Percentiles rank a stretch among this genome's conserved stretches.
Conservation (phyloP, 2,329 filamentous ascomycete genomes). For the Sclerotinia nivalis region DNA sequence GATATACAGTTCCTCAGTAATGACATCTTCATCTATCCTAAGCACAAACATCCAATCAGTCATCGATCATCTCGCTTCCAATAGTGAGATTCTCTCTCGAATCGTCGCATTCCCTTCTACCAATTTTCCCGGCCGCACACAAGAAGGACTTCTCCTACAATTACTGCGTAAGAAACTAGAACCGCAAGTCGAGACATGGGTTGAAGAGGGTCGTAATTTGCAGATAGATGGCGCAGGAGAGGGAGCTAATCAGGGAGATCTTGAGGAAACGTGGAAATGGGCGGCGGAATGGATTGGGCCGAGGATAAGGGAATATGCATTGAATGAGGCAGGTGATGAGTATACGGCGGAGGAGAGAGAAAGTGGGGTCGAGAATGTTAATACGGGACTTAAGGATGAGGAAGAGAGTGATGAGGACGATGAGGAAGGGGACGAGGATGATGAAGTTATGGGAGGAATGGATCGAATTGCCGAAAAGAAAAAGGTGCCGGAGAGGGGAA, state of each 20-base stretch:
- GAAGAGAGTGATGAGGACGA: constrained; percentile 60
- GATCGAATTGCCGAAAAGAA: constrained; percentile 30
- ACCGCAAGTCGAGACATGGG: constrained; percentile 72
- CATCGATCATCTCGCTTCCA: constrained; percentile 62
- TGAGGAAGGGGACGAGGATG: constrained; percentile 50
- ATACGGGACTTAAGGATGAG: constrained; percentile 64
- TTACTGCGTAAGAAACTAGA: constrained; percentile 83
- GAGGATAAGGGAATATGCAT: constrained; percentile 47
- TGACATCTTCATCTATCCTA: constrained; percentile 70
- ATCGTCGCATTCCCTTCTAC: constrained; percentile 76
- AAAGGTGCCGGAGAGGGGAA: constrained; percentile 23
- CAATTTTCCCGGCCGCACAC: constrained; percentile 69
- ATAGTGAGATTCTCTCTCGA: constrained; percentile 66
- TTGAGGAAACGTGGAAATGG: constrained; percentile 58
- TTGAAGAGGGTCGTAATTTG: constrained; percentile 61
- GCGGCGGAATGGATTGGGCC: constrained; percentile 45
- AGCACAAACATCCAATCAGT: constrained; percentile 69
- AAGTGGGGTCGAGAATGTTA: constrained; percentile 65
- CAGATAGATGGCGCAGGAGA: constrained; percentile 31
- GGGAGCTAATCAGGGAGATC: constrained; percentile 47
- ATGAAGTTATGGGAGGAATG: constrained; percentile 55
- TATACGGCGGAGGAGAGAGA: constrained; percentile 73
- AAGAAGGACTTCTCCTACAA: constrained; percentile 65
- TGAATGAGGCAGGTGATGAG: constrained; percentile 57
- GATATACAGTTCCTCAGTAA: constrained; percentile 62